Evolutionary conservation across 2,329 filamentous ascomycete species (phyloP).

Genomic region (Hortaea werneckii): DNA sequence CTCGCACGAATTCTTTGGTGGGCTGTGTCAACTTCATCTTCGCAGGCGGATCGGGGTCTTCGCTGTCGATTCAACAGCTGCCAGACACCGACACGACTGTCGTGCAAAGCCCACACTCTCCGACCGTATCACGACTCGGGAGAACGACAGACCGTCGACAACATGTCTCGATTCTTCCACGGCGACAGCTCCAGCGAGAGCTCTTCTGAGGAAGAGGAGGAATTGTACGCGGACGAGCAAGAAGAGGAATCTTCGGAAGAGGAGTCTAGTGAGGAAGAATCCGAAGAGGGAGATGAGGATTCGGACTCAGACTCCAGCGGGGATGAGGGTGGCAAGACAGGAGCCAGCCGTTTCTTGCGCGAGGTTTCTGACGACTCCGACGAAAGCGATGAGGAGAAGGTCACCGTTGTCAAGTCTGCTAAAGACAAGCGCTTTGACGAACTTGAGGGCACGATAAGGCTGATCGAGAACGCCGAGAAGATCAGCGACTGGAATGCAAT

Average conservation of each 20-base stretch:
- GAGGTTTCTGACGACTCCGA: conserved; percentile 52
- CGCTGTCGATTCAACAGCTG: not conserved
- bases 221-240: conserved; percentile 76
- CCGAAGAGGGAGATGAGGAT: conserved; percentile 36
- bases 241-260: conserved; percentile 41
- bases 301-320: conserved; percentile 40
- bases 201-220: conserved; percentile 90
- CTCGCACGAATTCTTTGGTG: not conserved
- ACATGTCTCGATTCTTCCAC: conserved; percentile 95
- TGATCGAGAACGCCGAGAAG: conserved; percentile 94
- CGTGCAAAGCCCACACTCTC: not conserved
- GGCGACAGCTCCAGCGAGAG: conserved; percentile 94
- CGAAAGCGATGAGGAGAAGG: conserved; percentile 71
- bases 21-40: not conserved
- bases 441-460: conserved; percentile 75
- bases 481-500: conserved; percentile 97
- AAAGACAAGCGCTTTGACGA: conserved; percentile 97
- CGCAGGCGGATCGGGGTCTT: not conserved
- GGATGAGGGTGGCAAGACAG: conserved; percentile 52
- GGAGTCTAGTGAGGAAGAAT: conserved; percentile 46
- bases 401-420: conserved; percentile 85
- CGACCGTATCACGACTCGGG: not conserved
- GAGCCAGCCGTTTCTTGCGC: conserved; percentile 75
- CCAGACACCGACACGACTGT: not conserved
- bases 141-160: conserved; percentile 27